A percentile compares a stretch with the other conserved stretches of the same genome.
Conservation (phyloP, 257 asterid species). For the Solanum paucissectum region DNA sequence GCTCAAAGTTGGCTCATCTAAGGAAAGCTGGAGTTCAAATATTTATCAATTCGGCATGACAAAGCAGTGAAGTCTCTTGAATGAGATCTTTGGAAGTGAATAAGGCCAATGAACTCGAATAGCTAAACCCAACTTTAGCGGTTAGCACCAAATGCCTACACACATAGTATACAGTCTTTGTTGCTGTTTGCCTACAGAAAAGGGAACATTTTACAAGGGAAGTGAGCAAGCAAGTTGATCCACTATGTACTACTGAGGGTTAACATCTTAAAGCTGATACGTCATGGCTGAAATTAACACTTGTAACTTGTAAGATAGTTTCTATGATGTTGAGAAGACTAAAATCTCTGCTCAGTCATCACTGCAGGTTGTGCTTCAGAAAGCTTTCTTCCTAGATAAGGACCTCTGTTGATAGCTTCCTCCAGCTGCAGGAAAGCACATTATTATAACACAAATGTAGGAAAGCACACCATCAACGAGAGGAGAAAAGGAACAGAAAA, state of each 20-base stretch:
- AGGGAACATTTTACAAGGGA: background rate
- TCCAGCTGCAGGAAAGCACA: conserved; percentile 37
- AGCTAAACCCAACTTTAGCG: background rate
- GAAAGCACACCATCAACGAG: background rate
- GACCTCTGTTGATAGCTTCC: conserved; percentile 83
- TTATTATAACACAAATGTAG: background rate
- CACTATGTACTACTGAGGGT: background rate
- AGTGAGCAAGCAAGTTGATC: background rate
- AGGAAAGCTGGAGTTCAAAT: background rate
- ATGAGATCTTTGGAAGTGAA: background rate
- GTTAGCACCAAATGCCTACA: background rate
- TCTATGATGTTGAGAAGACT: background rate
- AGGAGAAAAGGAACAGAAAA: background rate
- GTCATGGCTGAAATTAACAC: background rate
- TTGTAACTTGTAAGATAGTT: background rate
- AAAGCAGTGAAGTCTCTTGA: background rate
- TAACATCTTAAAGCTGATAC: background rate
- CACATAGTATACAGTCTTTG: background rate
- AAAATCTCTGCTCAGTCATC: conserved; percentile 73
- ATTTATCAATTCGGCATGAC: background rate
- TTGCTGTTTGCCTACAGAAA: background rate
- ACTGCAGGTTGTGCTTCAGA: conserved; percentile 79
- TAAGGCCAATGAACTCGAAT: background rate
- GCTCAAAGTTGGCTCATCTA: background rate
- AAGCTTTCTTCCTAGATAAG: conserved; percentile 50